Conservation (phyloP, 139 green algal genomes). For the Nannochloris sp. region DNA sequence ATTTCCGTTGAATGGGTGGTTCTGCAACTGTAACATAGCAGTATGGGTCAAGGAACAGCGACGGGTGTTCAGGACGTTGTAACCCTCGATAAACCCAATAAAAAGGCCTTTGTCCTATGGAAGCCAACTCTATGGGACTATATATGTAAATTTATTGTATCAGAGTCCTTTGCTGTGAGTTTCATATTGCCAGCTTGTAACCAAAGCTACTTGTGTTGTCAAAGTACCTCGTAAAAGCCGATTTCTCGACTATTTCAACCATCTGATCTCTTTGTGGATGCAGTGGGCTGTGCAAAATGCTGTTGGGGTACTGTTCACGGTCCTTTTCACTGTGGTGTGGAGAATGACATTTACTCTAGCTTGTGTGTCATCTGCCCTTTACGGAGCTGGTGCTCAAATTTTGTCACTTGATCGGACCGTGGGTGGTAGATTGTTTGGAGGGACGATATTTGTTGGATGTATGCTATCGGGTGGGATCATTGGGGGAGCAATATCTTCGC, state of each 20-base stretch:
- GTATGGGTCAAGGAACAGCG: no score
- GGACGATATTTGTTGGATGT: slow-evolving; percentile 11
- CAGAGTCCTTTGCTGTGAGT: slow-evolving; percentile 12
- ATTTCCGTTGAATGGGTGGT: no score
- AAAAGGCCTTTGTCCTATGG: background rate
- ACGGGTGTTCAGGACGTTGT: no score
- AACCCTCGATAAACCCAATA: no score
- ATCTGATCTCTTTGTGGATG: background rate
- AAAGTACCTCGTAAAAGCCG: no score
- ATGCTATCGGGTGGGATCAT: slow-evolving; percentile 5
- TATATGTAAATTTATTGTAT: slow-evolving; percentile 1
- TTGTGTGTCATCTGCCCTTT: slow-evolving; percentile 7
- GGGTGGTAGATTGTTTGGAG: slow-evolving; percentile 12
- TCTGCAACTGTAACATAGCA: no score
- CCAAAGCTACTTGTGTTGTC: background rate
- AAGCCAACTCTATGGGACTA: slow-evolving; percentile 5
- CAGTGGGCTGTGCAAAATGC: slow-evolving; percentile 19
- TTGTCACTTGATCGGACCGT: slow-evolving; percentile 18
- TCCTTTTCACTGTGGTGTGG: slow-evolving; percentile 4
- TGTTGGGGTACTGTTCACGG: slow-evolving; percentile 11
- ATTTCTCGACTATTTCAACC: background rate
- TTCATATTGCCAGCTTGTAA: background rate
- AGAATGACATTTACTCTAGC: slow-evolving; percentile 7
- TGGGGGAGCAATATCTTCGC: background rate
- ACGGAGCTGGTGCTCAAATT: slow-evolving; percentile 9